Conservation (phyloP, 2,329 filamentous ascomycete species). For the Colletotrichum lindemuthianum region DNA sequence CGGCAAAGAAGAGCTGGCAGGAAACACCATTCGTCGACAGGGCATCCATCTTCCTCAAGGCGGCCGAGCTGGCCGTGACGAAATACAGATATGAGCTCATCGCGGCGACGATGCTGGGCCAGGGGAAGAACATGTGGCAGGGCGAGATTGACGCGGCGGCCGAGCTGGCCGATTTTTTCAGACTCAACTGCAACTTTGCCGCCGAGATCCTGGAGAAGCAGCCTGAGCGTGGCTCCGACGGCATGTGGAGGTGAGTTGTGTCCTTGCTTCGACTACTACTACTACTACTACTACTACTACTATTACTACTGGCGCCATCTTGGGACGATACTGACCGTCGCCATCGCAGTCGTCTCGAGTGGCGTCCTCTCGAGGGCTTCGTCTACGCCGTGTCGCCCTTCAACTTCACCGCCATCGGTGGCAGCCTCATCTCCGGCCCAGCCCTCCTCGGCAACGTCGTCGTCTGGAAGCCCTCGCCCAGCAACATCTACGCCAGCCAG, state of each 20-base stretch:
- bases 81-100: constrained; percentile 46
- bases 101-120: constrained; percentile 52
- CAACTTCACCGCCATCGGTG: constrained; percentile 55
- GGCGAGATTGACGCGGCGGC: constrained; percentile 50
- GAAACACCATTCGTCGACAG: constrained; percentile 46
- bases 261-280: no score
- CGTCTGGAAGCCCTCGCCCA: constrained; percentile 52
- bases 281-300: background rate
- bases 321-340: background rate
- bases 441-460: constrained; percentile 53
- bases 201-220: constrained; percentile 49
- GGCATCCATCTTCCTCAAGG: constrained; percentile 49
- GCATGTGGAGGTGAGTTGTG: constrained; percentile 52
- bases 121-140: constrained; percentile 53
- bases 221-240: constrained; percentile 44
- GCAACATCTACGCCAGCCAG: constrained; percentile 46
- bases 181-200: constrained; percentile 44
- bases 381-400: constrained; percentile 54
- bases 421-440: constrained; percentile 47
- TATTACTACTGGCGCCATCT: no score
- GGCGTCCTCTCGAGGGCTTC: constrained; percentile 52
- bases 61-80: constrained; percentile 44
- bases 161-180: constrained; percentile 50
- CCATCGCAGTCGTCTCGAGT: constrained; percentile 43
- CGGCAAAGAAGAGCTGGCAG: constrained; percentile 46